These are phyloP conservation scores for Apocynum venetum DNA, from an alignment of 257 asterid genomes.

Conservation along the genomic window DNA sequence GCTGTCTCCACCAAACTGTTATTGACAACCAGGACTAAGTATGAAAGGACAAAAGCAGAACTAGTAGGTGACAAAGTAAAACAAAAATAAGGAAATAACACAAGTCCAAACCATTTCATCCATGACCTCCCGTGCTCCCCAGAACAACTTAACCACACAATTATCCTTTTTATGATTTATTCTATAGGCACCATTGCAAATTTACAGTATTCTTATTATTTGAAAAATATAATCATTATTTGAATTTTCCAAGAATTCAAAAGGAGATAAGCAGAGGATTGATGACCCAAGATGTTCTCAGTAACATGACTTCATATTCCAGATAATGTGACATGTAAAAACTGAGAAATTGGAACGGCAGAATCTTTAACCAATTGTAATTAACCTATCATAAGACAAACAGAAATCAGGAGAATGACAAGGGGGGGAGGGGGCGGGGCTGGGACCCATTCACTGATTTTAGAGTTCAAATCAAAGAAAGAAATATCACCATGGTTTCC, in stretches of 20 bases:
- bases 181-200: neutral
- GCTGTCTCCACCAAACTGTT: neutral
- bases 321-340: neutral
- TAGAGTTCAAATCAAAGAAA: neutral
- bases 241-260: too few relatives aligned
- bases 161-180: neutral
- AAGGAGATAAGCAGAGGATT: neutral
- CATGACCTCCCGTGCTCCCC: neutral
- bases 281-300: neutral
- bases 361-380: too few relatives aligned
- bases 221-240: neutral
- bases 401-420: too few relatives aligned
- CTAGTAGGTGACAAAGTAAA: neutral
- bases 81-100: neutral
- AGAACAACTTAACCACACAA: neutral
- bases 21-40: neutral
- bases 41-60: conserved; percentile 2
- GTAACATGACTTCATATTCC: neutral
- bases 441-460: too few relatives aligned
- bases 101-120: neutral
- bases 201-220: neutral
- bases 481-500: conserved; percentile 76
- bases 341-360: too few relatives aligned
- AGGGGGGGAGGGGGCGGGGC: too few relatives aligned
- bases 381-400: neutral